A percentile compares a stretch with the other conserved stretches of the same genome.
Conservation (phyloP, 23 red algal species). For the Gracilaria gracilis region DNA sequence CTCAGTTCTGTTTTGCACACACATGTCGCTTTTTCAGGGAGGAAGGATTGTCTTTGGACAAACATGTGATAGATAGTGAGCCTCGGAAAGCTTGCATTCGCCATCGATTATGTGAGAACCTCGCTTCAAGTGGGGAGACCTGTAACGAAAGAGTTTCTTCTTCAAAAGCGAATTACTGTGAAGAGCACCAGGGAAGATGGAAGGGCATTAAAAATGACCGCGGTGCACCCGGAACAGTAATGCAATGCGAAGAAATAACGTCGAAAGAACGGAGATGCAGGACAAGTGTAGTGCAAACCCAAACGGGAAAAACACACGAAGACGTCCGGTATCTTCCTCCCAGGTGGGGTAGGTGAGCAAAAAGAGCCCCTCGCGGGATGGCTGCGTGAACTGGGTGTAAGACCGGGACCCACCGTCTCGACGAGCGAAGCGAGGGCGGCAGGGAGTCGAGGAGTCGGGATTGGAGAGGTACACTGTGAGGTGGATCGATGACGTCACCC, state of each 20-base stretch:
- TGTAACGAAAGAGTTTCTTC: slow-evolving; percentile 24
- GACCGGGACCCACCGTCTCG: too few species aligned
- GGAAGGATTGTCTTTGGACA: slow-evolving; percentile 21
- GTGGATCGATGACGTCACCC: too few species aligned
- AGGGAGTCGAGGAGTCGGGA: too few species aligned
- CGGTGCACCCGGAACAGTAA: background rate
- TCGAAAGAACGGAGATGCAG: slow-evolving; percentile 23
- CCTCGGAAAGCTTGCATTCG: slow-evolving; percentile 44
- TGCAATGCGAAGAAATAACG: slow-evolving; percentile 46
- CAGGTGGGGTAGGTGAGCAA: too few species aligned
- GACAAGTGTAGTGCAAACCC: too few species aligned
- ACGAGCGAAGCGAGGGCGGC: too few species aligned
- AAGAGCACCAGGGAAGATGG: slow-evolving; percentile 28
- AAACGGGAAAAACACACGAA: too few species aligned
- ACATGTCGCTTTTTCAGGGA: slow-evolving; percentile 28
- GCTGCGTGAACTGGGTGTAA: too few species aligned
- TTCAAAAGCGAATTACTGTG: slow-evolving; percentile 7
- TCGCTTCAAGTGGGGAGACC: background rate
- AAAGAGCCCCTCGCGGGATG: too few species aligned
- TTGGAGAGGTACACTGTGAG: too few species aligned
- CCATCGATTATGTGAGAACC: slow-evolving; percentile 28
- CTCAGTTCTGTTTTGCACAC: slow-evolving; percentile 1
- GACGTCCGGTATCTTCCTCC: too few species aligned
- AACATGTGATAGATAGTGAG: background rate
- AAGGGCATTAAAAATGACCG: background rate